Evolutionary conservation across 306 rosid genomes (phyloP).

Genomic region (Sicyos baderoa): DNA sequence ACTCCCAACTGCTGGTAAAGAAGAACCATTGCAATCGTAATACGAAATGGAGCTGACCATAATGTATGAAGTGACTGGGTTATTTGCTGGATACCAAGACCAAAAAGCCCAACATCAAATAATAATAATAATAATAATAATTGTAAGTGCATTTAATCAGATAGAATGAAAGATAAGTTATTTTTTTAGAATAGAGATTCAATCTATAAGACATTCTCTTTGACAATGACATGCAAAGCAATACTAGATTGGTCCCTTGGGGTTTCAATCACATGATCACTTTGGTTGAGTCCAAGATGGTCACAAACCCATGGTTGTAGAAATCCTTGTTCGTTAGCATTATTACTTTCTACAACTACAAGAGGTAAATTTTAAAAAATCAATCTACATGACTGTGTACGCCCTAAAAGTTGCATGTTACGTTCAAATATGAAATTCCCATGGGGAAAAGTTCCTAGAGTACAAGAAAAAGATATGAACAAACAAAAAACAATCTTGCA

Average conservation of each 20-base stretch:
- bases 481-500: slow-evolving; percentile 14
- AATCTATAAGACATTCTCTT: neutral
- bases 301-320: neutral
- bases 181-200: neutral
- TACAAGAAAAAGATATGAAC: neutral
- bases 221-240: neutral
- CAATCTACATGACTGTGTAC: neutral
- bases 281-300: slow-evolving; percentile 8
- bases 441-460: neutral
- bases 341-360: neutral
- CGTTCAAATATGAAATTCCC: neutral
- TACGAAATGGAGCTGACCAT: slow-evolving; percentile 52
- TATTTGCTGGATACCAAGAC: slow-evolving; percentile 28
- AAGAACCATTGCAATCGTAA: slow-evolving; percentile 34
- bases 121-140: neutral
- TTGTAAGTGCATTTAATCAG: neutral
- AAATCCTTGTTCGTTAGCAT: neutral
- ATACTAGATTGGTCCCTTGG: neutral
- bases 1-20: slow-evolving; percentile 41
- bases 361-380: neutral
- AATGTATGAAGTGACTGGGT: slow-evolving; percentile 43
- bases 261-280: neutral
- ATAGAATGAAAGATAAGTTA: neutral
- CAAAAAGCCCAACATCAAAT: neutral
- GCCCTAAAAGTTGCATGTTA: neutral